These are phyloP conservation scores for Microbotryum saponariae DNA, from an alignment of 1,284 basidiomycete genomes.

Conservation along the genomic window DNA sequence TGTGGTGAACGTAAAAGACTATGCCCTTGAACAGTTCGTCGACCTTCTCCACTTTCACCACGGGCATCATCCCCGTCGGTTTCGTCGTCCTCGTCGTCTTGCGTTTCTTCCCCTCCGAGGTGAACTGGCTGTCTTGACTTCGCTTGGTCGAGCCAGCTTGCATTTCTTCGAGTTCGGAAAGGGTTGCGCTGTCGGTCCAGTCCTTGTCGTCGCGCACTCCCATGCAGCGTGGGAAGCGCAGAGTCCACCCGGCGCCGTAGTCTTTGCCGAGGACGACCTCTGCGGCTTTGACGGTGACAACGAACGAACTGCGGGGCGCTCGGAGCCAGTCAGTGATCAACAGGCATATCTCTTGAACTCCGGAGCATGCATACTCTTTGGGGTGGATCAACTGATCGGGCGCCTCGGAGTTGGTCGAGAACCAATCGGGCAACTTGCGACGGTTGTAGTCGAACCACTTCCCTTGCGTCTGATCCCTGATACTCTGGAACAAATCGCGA, in stretches of 20 bases:
- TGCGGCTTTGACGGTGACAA: slow-evolving; percentile 80
- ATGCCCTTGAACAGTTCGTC: too few relatives aligned
- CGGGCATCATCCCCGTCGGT: too few relatives aligned
- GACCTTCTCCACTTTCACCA: too few relatives aligned
- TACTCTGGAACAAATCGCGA: slow-evolving; percentile 73
- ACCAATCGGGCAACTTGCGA: slow-evolving; percentile 39
- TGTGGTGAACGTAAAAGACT: too few relatives aligned
- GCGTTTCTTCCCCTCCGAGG: too few relatives aligned
- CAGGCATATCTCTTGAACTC: background rate
- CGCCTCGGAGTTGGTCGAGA: slow-evolving; percentile 30
- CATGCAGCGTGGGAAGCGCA: slow-evolving; percentile 33
- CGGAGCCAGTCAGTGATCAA: background rate
- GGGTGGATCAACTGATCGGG: slow-evolving; percentile 45
- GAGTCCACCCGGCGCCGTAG: slow-evolving; percentile 34
- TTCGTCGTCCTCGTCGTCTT: too few relatives aligned
- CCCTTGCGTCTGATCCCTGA: slow-evolving; percentile 40
- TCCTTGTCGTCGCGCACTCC: slow-evolving; percentile 5
- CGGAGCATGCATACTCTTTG: slow-evolving; percentile 36
- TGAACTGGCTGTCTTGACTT: too few relatives aligned
- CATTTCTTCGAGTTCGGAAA: too few relatives aligned
- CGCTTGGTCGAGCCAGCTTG: too few relatives aligned
- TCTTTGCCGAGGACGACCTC: slow-evolving; percentile 54
- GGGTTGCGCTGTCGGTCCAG: background rate
- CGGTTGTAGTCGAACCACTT: slow-evolving; percentile 43
- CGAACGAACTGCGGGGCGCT: slow-evolving; percentile 57